Conservation (phyloP, 1,139 yeast species). For the Geotrichum macrosporum region DNA sequence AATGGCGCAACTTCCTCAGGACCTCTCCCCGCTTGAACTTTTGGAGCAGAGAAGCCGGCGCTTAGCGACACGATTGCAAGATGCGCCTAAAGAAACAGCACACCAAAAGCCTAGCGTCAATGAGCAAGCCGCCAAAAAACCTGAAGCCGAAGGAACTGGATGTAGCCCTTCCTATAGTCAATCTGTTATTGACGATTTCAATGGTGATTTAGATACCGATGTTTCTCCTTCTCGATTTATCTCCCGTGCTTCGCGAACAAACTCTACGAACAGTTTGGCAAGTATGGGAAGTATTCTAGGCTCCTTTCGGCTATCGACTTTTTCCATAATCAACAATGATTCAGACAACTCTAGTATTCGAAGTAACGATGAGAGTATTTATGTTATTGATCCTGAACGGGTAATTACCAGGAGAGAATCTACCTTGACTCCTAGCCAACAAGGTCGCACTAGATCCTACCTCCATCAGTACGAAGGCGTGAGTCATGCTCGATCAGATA, state of each 20-base stretch:
- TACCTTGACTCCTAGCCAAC: neutral
- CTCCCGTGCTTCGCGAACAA: constrained; percentile 10
- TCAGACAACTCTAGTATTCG: constrained; percentile 14
- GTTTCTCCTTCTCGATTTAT: neutral
- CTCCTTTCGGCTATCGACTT: constrained; percentile 31
- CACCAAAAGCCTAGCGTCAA: neutral
- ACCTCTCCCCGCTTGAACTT: constrained; percentile 33
- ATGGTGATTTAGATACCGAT: constrained; percentile 2
- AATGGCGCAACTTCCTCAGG: constrained; percentile 21
- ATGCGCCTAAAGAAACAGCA: constrained; percentile 4
- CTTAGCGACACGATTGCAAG: constrained; percentile 28
- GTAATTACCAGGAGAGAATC: neutral
- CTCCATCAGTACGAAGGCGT: neutral
- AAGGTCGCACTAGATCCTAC: neutral
- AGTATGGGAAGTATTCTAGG: constrained; percentile 32
- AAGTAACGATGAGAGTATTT: constrained; percentile 6
- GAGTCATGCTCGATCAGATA: constrained; percentile 4
- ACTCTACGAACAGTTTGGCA: constrained; percentile 17
- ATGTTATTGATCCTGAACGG: constrained; percentile 1
- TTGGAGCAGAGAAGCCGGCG: constrained; percentile 33
- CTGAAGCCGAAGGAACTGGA: neutral
- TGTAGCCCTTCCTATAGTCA: neutral
- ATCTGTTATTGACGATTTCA: neutral
- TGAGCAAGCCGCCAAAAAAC: neutral
- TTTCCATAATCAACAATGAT: constrained; percentile 22